phyloP scores from a whole-genome alignment of 2,329 filamentous ascomycete genomes.

The Grosmannia penicillata region DNA sequence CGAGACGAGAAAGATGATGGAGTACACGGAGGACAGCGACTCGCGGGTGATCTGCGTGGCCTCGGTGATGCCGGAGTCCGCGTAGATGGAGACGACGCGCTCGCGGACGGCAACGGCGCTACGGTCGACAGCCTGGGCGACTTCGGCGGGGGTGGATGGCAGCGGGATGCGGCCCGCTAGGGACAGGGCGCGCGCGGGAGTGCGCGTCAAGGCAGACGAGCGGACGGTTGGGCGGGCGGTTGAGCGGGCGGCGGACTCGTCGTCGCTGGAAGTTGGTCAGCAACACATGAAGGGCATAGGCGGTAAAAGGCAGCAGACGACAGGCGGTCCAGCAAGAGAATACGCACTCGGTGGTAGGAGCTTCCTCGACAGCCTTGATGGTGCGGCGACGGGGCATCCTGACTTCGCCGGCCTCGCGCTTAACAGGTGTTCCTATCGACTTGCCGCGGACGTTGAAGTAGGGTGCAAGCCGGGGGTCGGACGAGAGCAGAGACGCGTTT shows the following conservation, averaged over 20 bases:
- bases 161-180: slow-evolving; percentile 50
- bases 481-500: slow-evolving; percentile 50
- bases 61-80: slow-evolving; percentile 51
- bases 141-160: slow-evolving; percentile 64
- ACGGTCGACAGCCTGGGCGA: slow-evolving; percentile 63
- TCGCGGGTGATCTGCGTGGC: slow-evolving; percentile 52
- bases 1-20: slow-evolving; percentile 54
- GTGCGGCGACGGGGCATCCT: slow-evolving; percentile 17
- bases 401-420: slow-evolving; percentile 33
- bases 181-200: slow-evolving; percentile 35
- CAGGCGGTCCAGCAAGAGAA: neutral
- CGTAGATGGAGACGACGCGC: slow-evolving; percentile 48
- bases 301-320: neutral
- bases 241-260: neutral
- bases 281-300: no score
- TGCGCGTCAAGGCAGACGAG: slow-evolving; percentile 19
- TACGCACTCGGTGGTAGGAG: slow-evolving; percentile 27
- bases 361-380: slow-evolving; percentile 16
- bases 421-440: slow-evolving; percentile 44
- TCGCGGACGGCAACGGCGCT: slow-evolving; percentile 51
- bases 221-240: neutral
- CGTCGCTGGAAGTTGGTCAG: neutral
- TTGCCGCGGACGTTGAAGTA: slow-evolving; percentile 61
- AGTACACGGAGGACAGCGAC: slow-evolving; percentile 54
- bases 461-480: slow-evolving; percentile 49